phyloP scores from a whole-genome alignment of 2,329 filamentous ascomycete genomes.

The Pyrenophora teres region DNA sequence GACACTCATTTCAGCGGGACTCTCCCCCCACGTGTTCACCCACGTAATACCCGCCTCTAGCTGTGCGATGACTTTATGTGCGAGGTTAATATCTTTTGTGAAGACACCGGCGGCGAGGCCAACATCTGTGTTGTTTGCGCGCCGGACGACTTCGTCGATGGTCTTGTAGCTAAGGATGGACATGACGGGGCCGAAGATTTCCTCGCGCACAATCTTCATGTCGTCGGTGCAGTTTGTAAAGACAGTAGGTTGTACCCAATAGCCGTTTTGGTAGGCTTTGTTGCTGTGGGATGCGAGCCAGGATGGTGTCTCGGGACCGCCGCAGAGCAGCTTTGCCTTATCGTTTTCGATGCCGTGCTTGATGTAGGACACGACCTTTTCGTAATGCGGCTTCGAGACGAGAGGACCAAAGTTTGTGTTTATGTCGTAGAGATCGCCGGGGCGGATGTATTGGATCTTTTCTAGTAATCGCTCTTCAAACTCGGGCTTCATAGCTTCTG shows the following conservation, averaged over 20 bases:
- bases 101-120: slow-evolving; percentile 86
- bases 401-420: slow-evolving; percentile 83
- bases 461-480: slow-evolving; percentile 73
- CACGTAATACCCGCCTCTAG: slow-evolving; percentile 87
- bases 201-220: slow-evolving; percentile 80
- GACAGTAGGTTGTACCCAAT: slow-evolving; percentile 81
- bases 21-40: slow-evolving; percentile 94
- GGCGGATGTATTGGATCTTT: slow-evolving; percentile 71
- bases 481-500: slow-evolving; percentile 63
- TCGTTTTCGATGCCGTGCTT: slow-evolving; percentile 73
- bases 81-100: slow-evolving; percentile 72
- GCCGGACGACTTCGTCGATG: slow-evolving; percentile 69
- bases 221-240: slow-evolving; percentile 84
- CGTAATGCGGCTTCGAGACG: slow-evolving; percentile 72
- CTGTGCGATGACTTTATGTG: slow-evolving; percentile 71
- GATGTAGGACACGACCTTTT: slow-evolving; percentile 81
- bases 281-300: slow-evolving; percentile 52
- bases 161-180: slow-evolving; percentile 75
- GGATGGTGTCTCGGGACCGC: slow-evolving; percentile 66
- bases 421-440: slow-evolving; percentile 73
- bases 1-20: slow-evolving; percentile 87
- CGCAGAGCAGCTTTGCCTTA: slow-evolving; percentile 73
- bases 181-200: slow-evolving; percentile 91
- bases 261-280: slow-evolving; percentile 62
- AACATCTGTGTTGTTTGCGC: slow-evolving; percentile 77